phyloP scores from a whole-genome alignment of 176 grass and related monocot genomes.

The Panicum miliaceum region DNA sequence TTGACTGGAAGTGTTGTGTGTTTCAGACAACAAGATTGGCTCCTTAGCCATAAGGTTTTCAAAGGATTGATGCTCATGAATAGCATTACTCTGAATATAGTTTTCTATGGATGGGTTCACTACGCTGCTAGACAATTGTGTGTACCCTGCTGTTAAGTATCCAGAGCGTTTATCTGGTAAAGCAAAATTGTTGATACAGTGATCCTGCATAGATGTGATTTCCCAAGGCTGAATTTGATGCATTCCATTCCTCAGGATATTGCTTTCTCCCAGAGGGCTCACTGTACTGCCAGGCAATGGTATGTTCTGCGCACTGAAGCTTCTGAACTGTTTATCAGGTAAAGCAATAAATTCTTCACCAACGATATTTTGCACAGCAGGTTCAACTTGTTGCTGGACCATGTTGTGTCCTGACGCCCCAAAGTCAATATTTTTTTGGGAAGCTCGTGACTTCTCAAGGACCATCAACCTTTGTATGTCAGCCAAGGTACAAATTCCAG shows the following conservation, averaged over 20 bases:
- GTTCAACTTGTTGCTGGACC: slow-evolving; percentile 24
- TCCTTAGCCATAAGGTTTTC: slow-evolving; percentile 28
- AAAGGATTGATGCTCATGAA: slow-evolving; percentile 30
- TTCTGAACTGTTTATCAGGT: slow-evolving; percentile 38
- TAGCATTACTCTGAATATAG: slow-evolving; percentile 13
- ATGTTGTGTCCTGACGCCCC: slow-evolving; percentile 32
- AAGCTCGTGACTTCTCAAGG: slow-evolving; percentile 44
- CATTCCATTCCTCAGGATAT: slow-evolving; percentile 28
- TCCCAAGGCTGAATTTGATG: slow-evolving; percentile 38
- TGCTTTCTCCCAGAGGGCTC: slow-evolving; percentile 34
- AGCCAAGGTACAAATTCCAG: slow-evolving; percentile 40
- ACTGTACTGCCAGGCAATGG: slow-evolving; percentile 30
- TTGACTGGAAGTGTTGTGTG: slow-evolving; percentile 11
- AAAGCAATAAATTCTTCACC: slow-evolving; percentile 25
- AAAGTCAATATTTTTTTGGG: slow-evolving; percentile 30
- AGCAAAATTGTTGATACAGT: slow-evolving; percentile 10
- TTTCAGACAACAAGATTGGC: slow-evolving; percentile 21
- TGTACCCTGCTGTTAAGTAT: slow-evolving; percentile 34
- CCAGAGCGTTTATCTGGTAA: slow-evolving; percentile 33
- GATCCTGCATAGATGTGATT: slow-evolving; percentile 35
- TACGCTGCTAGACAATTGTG: slow-evolving; percentile 17
- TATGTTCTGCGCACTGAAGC: slow-evolving; percentile 28
- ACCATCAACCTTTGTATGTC: slow-evolving; percentile 52
- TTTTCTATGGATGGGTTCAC: slow-evolving; percentile 33
- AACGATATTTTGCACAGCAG: slow-evolving; percentile 3